These are phyloP conservation scores for Boletus vermiculosoides DNA, from an alignment of 768 basidiomycete genomes.

Conservation along the genomic window DNA sequence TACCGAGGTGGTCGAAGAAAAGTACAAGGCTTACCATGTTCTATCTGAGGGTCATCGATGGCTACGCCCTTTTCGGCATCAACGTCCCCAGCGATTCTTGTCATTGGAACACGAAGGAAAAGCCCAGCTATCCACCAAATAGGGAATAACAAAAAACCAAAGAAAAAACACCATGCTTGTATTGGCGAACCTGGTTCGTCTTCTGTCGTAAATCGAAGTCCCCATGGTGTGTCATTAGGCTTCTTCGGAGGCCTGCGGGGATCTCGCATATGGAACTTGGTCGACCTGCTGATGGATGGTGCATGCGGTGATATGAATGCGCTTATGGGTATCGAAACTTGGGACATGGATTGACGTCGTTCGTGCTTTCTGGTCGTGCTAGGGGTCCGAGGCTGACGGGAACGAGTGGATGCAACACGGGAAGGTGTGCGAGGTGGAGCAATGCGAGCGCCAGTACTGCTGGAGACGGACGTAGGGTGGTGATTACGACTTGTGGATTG, in stretches of 20 bases:
- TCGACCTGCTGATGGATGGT: constrained; percentile 60
- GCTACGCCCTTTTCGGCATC: constrained; percentile 66
- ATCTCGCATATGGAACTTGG: constrained; percentile 78
- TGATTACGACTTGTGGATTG: constrained; percentile 14
- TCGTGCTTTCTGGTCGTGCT: constrained; percentile 30
- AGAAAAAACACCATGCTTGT: constrained; percentile 77
- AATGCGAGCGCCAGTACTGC: constrained; percentile 31
- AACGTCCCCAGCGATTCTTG: constrained; percentile 57
- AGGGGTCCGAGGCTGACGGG: constrained; percentile 28
- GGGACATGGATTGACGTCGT: constrained; percentile 57
- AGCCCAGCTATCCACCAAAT: constrained; percentile 64
- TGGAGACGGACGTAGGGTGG: constrained; percentile 35
- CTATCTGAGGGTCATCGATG: constrained; percentile 77
- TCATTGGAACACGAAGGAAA: constrained; percentile 54
- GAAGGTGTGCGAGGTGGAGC: constrained; percentile 35
- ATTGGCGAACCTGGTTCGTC: constrained; percentile 51
- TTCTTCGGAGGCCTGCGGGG: constrained; percentile 61
- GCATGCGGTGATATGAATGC: constrained; percentile 77
- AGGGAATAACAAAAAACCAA: constrained; percentile 62
- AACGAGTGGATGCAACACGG: constrained; percentile 37
- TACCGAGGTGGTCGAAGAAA: background rate
- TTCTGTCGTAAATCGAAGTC: constrained; percentile 52
- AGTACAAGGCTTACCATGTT: constrained; percentile 53
- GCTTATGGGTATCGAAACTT: constrained; percentile 75
- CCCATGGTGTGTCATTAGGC: constrained; percentile 60